Base-by-base conservation (phyloP, 1,139 yeast species). In the Candida albicans region DNA sequence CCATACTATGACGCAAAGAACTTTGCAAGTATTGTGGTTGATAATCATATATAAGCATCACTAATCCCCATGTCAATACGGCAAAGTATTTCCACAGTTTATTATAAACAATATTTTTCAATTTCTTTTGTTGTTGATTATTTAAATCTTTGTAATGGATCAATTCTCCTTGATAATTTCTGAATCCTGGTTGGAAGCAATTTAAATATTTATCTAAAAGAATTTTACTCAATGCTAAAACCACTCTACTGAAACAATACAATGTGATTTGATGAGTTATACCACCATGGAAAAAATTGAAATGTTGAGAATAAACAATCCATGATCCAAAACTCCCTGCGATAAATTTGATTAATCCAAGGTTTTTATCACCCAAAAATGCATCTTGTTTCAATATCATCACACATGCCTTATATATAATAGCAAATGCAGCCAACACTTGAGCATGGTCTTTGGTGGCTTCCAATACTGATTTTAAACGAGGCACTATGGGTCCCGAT, bases 51-150 rank as follows among this genome's bases (percentile, higher is more conserved):
- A 87, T 70, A 54, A 78, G 73, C 93, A 87, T 85, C 40, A 86
- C 88, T 40, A 79, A 61, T 0, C 84, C 95, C 95, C 95, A 87
- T 8, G 83, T 73, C 7, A 81, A 49, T n/a, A 85, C 79, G 1
- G 91, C 85, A 58, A 83, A 80, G 43, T 77, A 62, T 39, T 80
- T 73, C 91, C 91, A 86, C 4, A 83, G 68, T 43, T 59, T 61
- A 50, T 68, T 67, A 52, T 75, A 71, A 25, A 76, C 58, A 37
- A 53, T 54, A 33, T 52, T 53, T 52, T 65, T 67, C 48, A 65
- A 62, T 51, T 63, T 72, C 57, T 52, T 63, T 53, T 62, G 68
- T 55, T 65, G 73, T 40, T 53, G 59, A 40, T 54, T 54, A 18
- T 57, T 59, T 48, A 63, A 65, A 42, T 69, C 72, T 32, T 57